Evolutionary conservation across 2,329 filamentous ascomycete genomes (phyloP), one percentile per base, ranked within the genome.

Genomic region (Aspergillus uvarum): DNA sequence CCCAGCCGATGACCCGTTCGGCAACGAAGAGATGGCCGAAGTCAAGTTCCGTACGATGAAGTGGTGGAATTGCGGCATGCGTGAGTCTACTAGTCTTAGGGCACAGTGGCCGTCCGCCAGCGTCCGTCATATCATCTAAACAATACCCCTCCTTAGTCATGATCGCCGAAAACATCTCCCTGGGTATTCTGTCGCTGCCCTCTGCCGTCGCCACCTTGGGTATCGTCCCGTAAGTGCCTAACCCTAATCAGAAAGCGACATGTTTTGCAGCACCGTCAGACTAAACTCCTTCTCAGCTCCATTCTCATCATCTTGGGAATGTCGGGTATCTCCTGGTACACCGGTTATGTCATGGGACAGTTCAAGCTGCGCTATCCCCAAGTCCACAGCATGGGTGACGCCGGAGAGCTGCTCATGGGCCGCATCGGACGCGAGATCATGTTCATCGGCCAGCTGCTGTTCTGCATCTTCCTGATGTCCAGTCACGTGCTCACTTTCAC

Each of bases 401-500:
- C 86, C 14, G 88, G 87, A 0, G 77, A 82, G 47, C 76, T 90
- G 57, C 79, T 91, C 57, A 79, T 83, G 65, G 89, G 89, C 19
- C 77, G 75, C 8, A 75, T 85, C 26, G 87, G 86, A 2, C 83
- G 85, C 62, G 85, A 88, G 68, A 62, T 91, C 48, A 78, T 89
- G 35, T 86, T 85, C 35, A 74, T 80, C 60, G 86, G 84, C 65
- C 87, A 89, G 65, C 74, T 83, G 2, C 73, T 90, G 19, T 84
- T 90, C 69, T 77, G 90, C 42, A 78, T 88, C 60, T 89, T 91
- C 76, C 83, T 89, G 61, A 86, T 88, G 73, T 87, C 83, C 29
- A 89, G 87, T 19, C 89, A 91, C 73, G 82, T 89, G 56, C 76
- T 90, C 60, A 89, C 87, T 0, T 89, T 89, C 63, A 83, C 83